These are phyloP conservation scores for Solanum verrucosum DNA, from an alignment of 257 asterid species.

Conservation along the genomic window DNA sequence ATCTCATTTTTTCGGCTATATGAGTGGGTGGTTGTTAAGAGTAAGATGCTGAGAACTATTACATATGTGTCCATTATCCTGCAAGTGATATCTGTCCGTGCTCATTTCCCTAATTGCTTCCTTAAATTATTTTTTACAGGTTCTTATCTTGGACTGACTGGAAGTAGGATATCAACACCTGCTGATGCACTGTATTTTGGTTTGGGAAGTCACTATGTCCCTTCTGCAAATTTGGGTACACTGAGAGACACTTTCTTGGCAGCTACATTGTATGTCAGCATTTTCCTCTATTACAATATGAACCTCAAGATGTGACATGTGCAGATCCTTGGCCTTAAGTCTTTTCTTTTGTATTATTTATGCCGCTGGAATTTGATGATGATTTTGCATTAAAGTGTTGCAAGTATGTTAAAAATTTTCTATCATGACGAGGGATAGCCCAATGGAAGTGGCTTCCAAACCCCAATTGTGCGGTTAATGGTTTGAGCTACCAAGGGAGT, in stretches of 20 bases:
- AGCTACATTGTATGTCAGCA: conserved; percentile 48
- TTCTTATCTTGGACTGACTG: conserved; percentile 93
- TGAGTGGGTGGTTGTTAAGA: neutral
- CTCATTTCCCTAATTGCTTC: neutral
- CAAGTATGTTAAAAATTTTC: neutral
- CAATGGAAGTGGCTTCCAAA: neutral
- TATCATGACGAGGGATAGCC: neutral
- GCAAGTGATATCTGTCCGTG: neutral
- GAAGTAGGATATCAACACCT: conserved; percentile 79
- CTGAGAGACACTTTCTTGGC: conserved; percentile 57
- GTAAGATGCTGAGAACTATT: neutral
- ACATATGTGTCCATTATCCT: neutral
- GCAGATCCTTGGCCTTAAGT: neutral
- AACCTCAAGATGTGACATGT: neutral
- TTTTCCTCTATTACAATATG: neutral
- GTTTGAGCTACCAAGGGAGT: neutral
- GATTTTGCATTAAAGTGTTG: neutral
- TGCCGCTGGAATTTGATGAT: neutral
- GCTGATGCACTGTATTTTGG: conserved; percentile 96
- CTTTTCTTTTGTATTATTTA: neutral
- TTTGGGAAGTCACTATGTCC: conserved; percentile 85
- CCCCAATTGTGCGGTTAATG: neutral
- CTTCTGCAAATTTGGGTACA: conserved; percentile 64
- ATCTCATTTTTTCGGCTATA: neutral
- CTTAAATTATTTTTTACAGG: conserved; percentile 40